A percentile compares a stretch with the other conserved stretches of the same genome.
phyloP scores from a whole-genome alignment of 306 rosid species.

The Fragaria vesca region DNA sequence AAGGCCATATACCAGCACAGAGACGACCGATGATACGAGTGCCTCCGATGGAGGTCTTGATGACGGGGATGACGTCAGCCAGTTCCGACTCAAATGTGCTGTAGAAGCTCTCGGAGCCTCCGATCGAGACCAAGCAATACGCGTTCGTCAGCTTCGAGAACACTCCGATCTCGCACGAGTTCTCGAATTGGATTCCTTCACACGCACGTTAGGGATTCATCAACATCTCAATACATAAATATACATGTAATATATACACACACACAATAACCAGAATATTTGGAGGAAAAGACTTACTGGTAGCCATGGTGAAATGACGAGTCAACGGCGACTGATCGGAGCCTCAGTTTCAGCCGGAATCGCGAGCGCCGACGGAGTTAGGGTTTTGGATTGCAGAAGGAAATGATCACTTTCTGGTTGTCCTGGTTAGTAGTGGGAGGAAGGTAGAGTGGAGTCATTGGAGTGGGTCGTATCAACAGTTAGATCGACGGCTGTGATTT shows the following conservation, averaged over 20 bases:
- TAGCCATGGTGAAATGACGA: conserved; percentile 7
- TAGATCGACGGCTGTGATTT: neutral
- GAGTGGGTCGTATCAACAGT: neutral
- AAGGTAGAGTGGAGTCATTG: too few relatives aligned
- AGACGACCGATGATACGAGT: conserved; percentile 92
- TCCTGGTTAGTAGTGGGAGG: neutral
- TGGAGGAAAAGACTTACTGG: neutral
- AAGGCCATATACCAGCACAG: conserved; percentile 61
- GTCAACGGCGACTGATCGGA: neutral
- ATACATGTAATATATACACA: neutral
- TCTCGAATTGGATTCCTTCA: conserved; percentile 88
- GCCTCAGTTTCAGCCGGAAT: neutral
- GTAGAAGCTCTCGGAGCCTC: conserved; percentile 93
- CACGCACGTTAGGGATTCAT: neutral
- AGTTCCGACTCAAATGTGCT: conserved; percentile 77
- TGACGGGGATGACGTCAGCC: conserved; percentile 71
- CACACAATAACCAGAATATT: neutral
- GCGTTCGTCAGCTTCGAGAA: conserved; percentile 93
- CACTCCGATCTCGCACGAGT: conserved; percentile 84
- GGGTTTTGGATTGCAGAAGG: neutral
- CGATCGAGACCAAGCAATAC: conserved; percentile 93
- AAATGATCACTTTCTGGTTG: neutral
- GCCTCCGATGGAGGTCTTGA: conserved; percentile 81
- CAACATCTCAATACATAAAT: neutral
- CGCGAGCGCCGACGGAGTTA: neutral